Base-by-base conservation (phyloP, 805 yeast genomes). In the Cephaloascus fragrans region DNA sequence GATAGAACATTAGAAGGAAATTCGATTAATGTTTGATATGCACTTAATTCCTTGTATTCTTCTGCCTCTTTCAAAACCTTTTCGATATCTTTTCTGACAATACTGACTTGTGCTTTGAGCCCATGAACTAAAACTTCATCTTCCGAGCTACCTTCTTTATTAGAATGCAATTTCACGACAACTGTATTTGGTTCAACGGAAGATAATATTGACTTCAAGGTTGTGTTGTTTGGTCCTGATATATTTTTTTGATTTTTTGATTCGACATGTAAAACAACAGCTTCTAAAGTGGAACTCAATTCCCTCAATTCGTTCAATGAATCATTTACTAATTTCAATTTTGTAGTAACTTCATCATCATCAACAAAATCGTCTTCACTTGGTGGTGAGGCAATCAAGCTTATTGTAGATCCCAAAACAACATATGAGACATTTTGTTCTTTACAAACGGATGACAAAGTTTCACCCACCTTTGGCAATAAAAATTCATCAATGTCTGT, bases 111-210 rank as follows among this genome's bases (percentile, higher is more conserved):
- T 3, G 63, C 52, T 48, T 76, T 73, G 41, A 75, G 67, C 47
- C 98, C 97, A 51, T 80, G 80, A 36, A 93, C 57, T 39, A 64
- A 64, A 12, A 90, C 67, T 46, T 77, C 68, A 49, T 81, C 69
- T 8, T 64, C 55, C 31, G 75, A 59, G 15, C 49, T 43, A 8
- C 61, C 64, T 5, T 52, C 50, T 3, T 52, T 60, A 42, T 63
- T 58, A 19, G 56, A 47, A 44, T 74, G 72, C 36, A 81, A 61
- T 45, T 69, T 71, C 42, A 83, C 64, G 17, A 48, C 47, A 26
- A 68, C 67, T 3, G 75, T 57, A 38, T 60, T 55, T 32, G 60
- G 55, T 35, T 62, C 69, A 29, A 57, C 60, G 18, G 54, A 57
- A 9, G 56, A 49, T 38, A 65, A 53, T 29, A 72, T 67, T 19